Evolutionary conservation across 2,329 filamentous ascomycete species (phyloP), one percentile per base, ranked within the genome.

Genomic region (Curvularia verruculosa): DNA sequence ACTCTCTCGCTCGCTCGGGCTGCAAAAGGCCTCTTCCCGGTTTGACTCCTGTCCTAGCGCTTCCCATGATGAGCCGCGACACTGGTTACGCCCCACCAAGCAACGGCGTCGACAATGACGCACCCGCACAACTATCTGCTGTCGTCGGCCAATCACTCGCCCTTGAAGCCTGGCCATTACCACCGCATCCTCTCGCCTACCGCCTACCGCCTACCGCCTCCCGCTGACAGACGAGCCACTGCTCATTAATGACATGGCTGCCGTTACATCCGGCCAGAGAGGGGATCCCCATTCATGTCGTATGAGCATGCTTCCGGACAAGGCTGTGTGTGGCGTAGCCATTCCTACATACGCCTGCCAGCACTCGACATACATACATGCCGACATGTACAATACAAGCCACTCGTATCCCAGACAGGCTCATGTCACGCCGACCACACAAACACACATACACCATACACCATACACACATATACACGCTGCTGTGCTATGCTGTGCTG

Each of bases 251-350:
- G 34, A 10, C 46, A 12, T 18, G 36, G 47, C 56, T 64, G 61
- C 61, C 61, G 61, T 58, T 49, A 21, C 49, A 56, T 63, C 61
- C 61, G 59, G 61, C 49, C 49, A 51, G 48, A 44, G 51, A 43
- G 41, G 46, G 34, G 28, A 46, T 24, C 13, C 40, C 40, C 28
- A 29, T 9, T 10, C 28, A 29, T 29, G 28, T 29, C 28, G 28
- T 29, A 12, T 12, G 28, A 29, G 28, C 9, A n/a, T n/a, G 28
- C 28, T 3, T 4, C 28, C 28, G 3, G 28, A 10, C 28, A 29
- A 29, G 28, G 28, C 28, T 29, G 7, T 9, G 7, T 29, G 28
- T 29, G 28, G 28, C 28, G 28, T 28, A 28, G 26, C 12, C 39
- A 13, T 21, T n/a, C 21, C 26, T 8, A 26, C 41, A 12, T n/a